Evolutionary conservation across 768 basidiomycete genomes (phyloP).

Genomic region (Hysterangium stoloniferum): DNA sequence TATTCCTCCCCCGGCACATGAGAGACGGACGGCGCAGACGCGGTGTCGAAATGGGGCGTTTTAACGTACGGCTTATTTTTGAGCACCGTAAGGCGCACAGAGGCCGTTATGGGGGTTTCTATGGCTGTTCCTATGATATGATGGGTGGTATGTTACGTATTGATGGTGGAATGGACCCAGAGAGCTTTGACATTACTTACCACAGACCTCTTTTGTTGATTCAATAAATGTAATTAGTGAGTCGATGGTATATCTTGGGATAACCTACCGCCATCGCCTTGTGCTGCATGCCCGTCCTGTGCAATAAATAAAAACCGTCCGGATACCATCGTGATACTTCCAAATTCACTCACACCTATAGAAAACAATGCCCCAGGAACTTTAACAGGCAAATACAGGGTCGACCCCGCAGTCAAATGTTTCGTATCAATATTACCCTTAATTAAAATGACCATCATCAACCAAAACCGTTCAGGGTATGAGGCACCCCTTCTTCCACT

Average conservation of each 20-base stretch:
- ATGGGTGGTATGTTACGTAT: background rate
- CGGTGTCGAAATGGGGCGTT: constrained; percentile 47
- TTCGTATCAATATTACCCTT: constrained; percentile 55
- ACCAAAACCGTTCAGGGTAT: too few species aligned
- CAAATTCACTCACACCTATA: constrained; percentile 39
- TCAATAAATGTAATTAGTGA: background rate
- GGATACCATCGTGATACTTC: background rate
- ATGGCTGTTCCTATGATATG: constrained; percentile 45
- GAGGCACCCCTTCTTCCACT: too few species aligned
- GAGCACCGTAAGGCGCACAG: constrained; percentile 45
- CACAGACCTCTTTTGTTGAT: constrained; percentile 52
- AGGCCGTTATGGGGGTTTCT: constrained; percentile 52
- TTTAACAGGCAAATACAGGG: constrained; percentile 49
- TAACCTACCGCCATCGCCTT: constrained; percentile 54
- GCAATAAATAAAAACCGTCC: background rate
- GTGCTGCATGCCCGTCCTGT: constrained; percentile 59
- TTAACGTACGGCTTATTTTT: constrained; percentile 51
- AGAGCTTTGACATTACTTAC: too few species aligned
- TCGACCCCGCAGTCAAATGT: constrained; percentile 47
- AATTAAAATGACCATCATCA: too few species aligned
- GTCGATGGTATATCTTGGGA: too few species aligned
- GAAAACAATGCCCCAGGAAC: constrained; percentile 55
- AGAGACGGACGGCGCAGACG: constrained; percentile 16
- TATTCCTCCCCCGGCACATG: constrained; percentile 30
- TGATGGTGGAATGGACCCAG: background rate